These are phyloP conservation scores for Schizosaccharomyces cryophilus DNA, from an alignment of 805 yeast genomes.

Conservation along the genomic window DNA sequence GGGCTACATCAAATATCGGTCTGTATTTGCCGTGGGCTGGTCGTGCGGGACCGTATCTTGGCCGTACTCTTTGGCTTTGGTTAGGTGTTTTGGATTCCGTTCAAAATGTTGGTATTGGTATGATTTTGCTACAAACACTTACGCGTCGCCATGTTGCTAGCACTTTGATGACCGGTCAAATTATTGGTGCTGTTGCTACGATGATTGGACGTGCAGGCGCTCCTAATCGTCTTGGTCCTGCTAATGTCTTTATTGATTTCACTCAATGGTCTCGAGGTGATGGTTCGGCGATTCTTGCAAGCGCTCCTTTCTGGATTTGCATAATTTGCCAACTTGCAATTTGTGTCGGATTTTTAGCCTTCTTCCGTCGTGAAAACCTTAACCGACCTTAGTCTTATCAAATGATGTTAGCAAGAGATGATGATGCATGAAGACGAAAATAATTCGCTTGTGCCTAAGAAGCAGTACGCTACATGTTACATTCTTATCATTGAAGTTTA, in stretches of 20 bases:
- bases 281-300: background rate
- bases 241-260: background rate
- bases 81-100: constrained; percentile 2
- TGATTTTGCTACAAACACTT: constrained; percentile 2
- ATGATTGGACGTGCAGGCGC: constrained; percentile 1
- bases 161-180: constrained; percentile 1
- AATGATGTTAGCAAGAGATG: no score
- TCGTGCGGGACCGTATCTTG: constrained; percentile 1
- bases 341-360: constrained; percentile 1
- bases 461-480: no score
- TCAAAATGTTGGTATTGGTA: constrained; percentile 2
- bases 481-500: no score
- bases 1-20: constrained; percentile 2
- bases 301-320: constrained; percentile 2
- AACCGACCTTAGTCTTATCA: background rate
- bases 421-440: no score
- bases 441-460: no score
- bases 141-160: constrained; percentile 2
- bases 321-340: constrained; percentile 1
- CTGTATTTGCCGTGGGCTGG: constrained; percentile 2
- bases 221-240: constrained; percentile 1
- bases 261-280: background rate
- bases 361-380: constrained; percentile 3
- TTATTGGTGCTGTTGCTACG: constrained; percentile 2
- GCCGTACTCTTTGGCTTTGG: constrained; percentile 3